Base-by-base conservation (phyloP, 208 protist genomes). In the Leptomonas pyrrhocoris region DNA sequence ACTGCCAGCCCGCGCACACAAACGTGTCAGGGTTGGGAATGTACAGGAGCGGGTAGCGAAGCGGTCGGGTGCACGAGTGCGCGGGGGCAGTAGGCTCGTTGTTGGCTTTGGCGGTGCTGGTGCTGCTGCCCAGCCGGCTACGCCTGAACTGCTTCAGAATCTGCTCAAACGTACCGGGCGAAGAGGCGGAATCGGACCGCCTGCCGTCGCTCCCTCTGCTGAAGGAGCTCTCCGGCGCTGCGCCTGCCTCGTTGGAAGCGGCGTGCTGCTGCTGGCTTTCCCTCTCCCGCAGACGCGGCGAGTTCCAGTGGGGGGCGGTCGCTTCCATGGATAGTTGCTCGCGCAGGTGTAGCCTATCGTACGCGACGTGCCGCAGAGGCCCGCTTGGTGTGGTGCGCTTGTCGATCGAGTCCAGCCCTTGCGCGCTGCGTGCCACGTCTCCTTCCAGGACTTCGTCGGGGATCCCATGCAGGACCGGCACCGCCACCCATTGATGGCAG, bases 11-110 rank as follows among this genome's bases (percentile, higher is more conserved):
- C 16, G 73, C 75, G 53, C 89, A 94, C 3, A 76, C 72, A 50
- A 92, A 94, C 16, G 51, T 85, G 28, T 72, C 74, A 1, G 89
- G 85, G 66, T 94, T 94, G 4, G 80, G 89, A 28, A 94, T 90
- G 62, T 80, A 92, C 23, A 83, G 78, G 36, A 55, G 27, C n/a
- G 45, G 51, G 13, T 15, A n/a, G n/a, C 51, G 63, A 1, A 21
- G 40, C 4, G 5, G 31, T 8, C n/a, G n/a, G n/a, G n/a, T n/a
- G n/a, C n/a, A n/a, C n/a, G n/a, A n/a, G n/a, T n/a, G n/a, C n/a
- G n/a, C n/a, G n/a, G n/a, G n/a, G n/a, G 28, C 15, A 45, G 55
- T 38, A 12, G 46, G 11, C 5, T 6, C 42, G 19, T 54, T 6
- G 3, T 27, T 3, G 49, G 53, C 16, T 18, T 43, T 18, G 12